Evolutionary conservation across 2,329 filamentous ascomycete species (phyloP).

Genomic region (Arthrocladium fulminans): DNA sequence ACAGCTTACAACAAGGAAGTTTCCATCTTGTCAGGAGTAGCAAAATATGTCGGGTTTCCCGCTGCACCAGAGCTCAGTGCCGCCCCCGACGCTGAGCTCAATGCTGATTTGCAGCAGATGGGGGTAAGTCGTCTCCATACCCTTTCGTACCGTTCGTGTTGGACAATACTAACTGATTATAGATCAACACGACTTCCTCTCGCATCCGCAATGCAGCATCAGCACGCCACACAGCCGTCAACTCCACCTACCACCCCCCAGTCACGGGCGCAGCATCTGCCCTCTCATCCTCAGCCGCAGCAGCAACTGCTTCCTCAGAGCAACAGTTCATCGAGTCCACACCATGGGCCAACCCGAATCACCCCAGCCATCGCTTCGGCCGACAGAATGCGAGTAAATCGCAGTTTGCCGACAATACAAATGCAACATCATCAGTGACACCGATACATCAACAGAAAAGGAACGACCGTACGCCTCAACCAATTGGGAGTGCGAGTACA

Average conservation of each 20-base stretch:
- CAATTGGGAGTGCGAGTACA: constrained; percentile 39
- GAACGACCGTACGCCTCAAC: constrained; percentile 33
- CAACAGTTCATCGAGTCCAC: constrained; percentile 85
- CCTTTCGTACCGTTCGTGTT: neutral
- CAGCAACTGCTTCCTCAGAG: constrained; percentile 39
- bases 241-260: neutral
- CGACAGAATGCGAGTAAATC: constrained; percentile 29
- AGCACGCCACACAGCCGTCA: neutral
- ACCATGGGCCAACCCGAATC: constrained; percentile 85
- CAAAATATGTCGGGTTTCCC: constrained; percentile 93
- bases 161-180: neutral
- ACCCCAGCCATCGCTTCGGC: constrained; percentile 53
- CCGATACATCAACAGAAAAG: constrained; percentile 36
- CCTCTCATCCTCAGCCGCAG: constrained; percentile 9
- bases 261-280: constrained; percentile 4
- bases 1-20: constrained; percentile 92
- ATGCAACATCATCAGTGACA: constrained; percentile 25
- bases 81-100: constrained; percentile 63
- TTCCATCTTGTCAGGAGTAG: constrained; percentile 77
- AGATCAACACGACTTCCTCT: neutral
- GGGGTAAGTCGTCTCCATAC: constrained; percentile 55
- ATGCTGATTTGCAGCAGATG: constrained; percentile 83
- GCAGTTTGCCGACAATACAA: constrained; percentile 26
- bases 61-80: constrained; percentile 78
- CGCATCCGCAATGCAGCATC: neutral